Conservation (phyloP, 164 flowering plant species). For the Nelumbo lutea region DNA sequence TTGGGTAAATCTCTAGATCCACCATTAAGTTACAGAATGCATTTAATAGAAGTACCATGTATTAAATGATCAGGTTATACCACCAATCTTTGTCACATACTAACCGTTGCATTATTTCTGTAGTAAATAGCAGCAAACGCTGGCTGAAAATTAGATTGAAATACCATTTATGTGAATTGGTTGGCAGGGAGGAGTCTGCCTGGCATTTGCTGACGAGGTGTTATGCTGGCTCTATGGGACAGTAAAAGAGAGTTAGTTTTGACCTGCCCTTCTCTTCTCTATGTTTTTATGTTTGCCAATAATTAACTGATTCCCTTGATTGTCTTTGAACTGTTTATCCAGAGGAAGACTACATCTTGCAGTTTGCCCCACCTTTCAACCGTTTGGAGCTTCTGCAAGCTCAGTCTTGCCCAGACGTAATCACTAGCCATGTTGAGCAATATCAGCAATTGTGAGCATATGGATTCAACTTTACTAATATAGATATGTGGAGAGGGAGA, state of each 20-base stretch:
- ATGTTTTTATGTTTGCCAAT: neutral
- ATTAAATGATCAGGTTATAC: too few species aligned
- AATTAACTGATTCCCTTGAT: neutral
- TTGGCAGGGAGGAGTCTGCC: slow-evolving; percentile 92
- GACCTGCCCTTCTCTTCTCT: neutral
- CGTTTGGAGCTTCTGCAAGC: slow-evolving; percentile 94
- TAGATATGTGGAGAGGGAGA: neutral
- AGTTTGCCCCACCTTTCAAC: slow-evolving; percentile 61
- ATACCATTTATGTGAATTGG: neutral
- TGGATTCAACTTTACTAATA: neutral
- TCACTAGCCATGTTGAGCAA: slow-evolving; percentile 58
- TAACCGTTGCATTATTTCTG: too few species aligned
- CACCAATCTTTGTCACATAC: too few species aligned
- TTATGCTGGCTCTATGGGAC: slow-evolving; percentile 99
- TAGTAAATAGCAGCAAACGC: too few species aligned
- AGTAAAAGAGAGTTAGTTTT: slow-evolving; percentile 88
- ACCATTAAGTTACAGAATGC: too few species aligned
- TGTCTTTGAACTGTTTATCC: slow-evolving; percentile 16
- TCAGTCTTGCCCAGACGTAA: slow-evolving; percentile 74
- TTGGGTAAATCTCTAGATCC: too few species aligned
- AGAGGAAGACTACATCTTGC: slow-evolving; percentile 96
- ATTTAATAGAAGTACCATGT: too few species aligned
- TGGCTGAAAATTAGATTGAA: too few species aligned
- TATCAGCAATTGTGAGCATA: slow-evolving; percentile 13
- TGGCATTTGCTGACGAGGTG: slow-evolving; percentile 97